Evolutionary conservation across 352 stramenopile genomes (phyloP).

Genomic region (Phytophthora fragariaefolia): DNA sequence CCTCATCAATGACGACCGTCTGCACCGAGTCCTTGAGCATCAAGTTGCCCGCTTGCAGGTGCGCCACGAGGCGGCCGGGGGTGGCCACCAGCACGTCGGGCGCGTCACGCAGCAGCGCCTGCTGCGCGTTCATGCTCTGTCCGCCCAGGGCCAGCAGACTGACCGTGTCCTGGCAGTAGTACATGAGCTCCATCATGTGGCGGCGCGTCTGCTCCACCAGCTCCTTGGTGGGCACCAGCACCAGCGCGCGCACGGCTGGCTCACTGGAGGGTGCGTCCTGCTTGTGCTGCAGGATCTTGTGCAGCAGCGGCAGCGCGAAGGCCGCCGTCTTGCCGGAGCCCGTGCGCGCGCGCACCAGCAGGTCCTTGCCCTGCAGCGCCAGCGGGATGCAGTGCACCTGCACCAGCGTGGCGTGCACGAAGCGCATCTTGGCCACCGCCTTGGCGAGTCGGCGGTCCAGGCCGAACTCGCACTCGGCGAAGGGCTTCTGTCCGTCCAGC

Average conservation of each 20-base stretch:
- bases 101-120: slow-evolving; percentile 85
- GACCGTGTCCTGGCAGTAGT: slow-evolving; percentile 97
- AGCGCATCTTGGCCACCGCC: slow-evolving; percentile 92
- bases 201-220: slow-evolving; percentile 95
- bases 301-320: slow-evolving; percentile 92
- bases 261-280: slow-evolving; percentile 50
- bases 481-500: slow-evolving; percentile 81
- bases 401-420: slow-evolving; percentile 94
- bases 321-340: slow-evolving; percentile 95
- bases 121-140: slow-evolving; percentile 90
- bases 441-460: slow-evolving; percentile 94
- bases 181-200: slow-evolving; percentile 94
- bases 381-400: slow-evolving; percentile 95
- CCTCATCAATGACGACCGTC: slow-evolving; percentile 98
- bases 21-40: slow-evolving; percentile 92
- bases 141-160: slow-evolving; percentile 91
- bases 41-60: slow-evolving; percentile 84
- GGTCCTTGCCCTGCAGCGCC: slow-evolving; percentile 92
- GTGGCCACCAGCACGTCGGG: slow-evolving; percentile 96
- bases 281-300: slow-evolving; percentile 92
- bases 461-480: slow-evolving; percentile 85
- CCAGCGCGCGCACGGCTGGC: slow-evolving; percentile 81
- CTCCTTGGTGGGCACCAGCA: slow-evolving; percentile 98
- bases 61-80: slow-evolving; percentile 93
- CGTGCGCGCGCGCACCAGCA: slow-evolving; percentile 93